Evolutionary conservation across 75 land plant species (phyloP).

Genomic region (Larix kaempferi): DNA sequence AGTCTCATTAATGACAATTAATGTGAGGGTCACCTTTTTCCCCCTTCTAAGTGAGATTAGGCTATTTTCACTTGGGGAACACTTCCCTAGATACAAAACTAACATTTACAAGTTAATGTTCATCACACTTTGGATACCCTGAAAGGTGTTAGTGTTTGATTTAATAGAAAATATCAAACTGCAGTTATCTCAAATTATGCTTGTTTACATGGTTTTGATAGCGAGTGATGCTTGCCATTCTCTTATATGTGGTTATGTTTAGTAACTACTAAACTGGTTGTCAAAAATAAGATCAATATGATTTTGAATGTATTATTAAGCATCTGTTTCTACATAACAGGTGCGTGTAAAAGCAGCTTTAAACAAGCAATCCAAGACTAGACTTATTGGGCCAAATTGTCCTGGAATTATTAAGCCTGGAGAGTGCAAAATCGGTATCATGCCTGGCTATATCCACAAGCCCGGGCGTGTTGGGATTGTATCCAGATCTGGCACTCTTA

Average conservation of each 20-base stretch:
- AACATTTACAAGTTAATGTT: neutral
- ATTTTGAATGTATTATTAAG: neutral
- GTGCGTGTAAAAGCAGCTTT: slow-evolving; percentile 90
- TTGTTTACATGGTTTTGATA: neutral
- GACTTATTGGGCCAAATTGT: slow-evolving; percentile 93
- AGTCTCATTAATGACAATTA: too few species aligned
- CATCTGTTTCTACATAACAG: slow-evolving; percentile 17
- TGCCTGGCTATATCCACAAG: slow-evolving; percentile 96
- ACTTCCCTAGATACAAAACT: too few species aligned
- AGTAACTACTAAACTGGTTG: too few species aligned
- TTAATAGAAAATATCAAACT: neutral
- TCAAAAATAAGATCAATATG: neutral
- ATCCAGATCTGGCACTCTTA: slow-evolving; percentile 91
- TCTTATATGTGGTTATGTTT: neutral
- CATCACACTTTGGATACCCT: neutral
- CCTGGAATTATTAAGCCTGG: slow-evolving; percentile 98
- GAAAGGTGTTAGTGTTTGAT: neutral
- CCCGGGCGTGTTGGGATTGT: slow-evolving; percentile 93
- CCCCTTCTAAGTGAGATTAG: too few species aligned
- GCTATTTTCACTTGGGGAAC: too few species aligned
- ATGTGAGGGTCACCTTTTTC: too few species aligned
- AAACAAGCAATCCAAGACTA: slow-evolving; percentile 74
- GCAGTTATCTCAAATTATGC: neutral
- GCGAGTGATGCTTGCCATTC: neutral
- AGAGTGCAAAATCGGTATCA: slow-evolving; percentile 95